Base-by-base conservation (phyloP, 345 rosid species). In the Dimocarpus longan region DNA sequence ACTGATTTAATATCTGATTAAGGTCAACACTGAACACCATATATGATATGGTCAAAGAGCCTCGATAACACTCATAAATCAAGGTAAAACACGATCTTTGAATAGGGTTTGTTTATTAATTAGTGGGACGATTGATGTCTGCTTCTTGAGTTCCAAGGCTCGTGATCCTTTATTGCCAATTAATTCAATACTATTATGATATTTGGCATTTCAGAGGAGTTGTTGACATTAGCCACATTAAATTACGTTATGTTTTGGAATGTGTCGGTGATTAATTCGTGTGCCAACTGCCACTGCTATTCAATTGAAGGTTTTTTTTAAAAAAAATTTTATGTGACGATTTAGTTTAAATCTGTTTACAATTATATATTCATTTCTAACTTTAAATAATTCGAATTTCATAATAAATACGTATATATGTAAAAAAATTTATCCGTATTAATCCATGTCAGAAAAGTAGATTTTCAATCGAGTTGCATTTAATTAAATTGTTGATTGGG, bases 21-120 rank as follows among this genome's bases (percentile, higher is more conserved):
- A 68, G 13, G 50, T 68, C 50, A 68, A 40, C 10, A 18, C 71
- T 10, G 3, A 67, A 67, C n/a, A 42, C 44, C 44, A 42, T 42
- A 1, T 1, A 42, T 8, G 10, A 46, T 48, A 70, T 21, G 16
- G 75, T 71, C 63, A 26, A 54, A 54, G 63, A 56, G 15, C 64
- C 75, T 71, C 64, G 75, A 40, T 73, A 76, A 15, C 69, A 63
- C 24, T 63, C 4, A 56, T 22, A 8, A 8, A 74, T 28, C 56
- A n/a, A 74, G 62, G 15, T 74, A 54, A 37, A 8, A 3, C 76
- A 74, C 37, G 22, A 62, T 62, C 56, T 60, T 74, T 63, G 22
- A 32, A 32, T 32, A 32, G 37, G 37, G 37, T 32, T 60, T 43
- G 46, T 28, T 50, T 75, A 48, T 18, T 74, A 13, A 22, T 52